Evolutionary conservation across 257 asterid species (phyloP), one percentile per base, ranked within the genome.

Genomic region (Ligustrum vulgare): DNA sequence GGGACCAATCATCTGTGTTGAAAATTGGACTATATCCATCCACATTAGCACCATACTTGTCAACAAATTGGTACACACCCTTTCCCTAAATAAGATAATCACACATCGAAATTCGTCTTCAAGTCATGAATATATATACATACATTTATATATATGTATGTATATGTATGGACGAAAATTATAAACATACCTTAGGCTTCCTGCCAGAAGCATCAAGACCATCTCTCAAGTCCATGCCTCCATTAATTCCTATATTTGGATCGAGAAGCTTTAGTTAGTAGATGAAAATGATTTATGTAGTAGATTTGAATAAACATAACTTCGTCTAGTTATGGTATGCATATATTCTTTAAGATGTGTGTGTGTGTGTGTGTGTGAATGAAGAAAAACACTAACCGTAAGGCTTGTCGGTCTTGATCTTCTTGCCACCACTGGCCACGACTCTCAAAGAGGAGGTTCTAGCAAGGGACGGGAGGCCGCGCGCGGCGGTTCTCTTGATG

Each of bases 11-110:
- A 0, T 80, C 41, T 73, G 76, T 75, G 81, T 94, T 16, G 87
- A 78, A 94, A 86, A 94, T 91, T 12, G 97, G 98, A 70, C 98
- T 93, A 94, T 94, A 94, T 88, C 97, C 98, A 67, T 94, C 98
- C 5, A 94, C 98, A 64, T 94, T 94, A 72, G 98, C 98, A 77
- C 98, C 98, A 31, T 94, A 94, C 74, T 90, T 92, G 93, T 94
- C 98, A 11, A 88, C 92, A 72, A 8, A 94, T 80, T 94, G 98
- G 93, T 94, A 92, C 8, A 94, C 98, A 64, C 98, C 98, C 91
- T 94, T 94, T 73, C 97, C 98, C 96, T 91, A 89, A 80, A 75
- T 73, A 18, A 51, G 23, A 72, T 43, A 8, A 63, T n/a, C 2
- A 31, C 3, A 31, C 11, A 67, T 72, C 64, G 23, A 34, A 77